Evolutionary conservation across 2,329 filamentous ascomycete species (phyloP), one percentile per base, ranked within the genome.

Genomic region (Parafenestella ontariensis): DNA sequence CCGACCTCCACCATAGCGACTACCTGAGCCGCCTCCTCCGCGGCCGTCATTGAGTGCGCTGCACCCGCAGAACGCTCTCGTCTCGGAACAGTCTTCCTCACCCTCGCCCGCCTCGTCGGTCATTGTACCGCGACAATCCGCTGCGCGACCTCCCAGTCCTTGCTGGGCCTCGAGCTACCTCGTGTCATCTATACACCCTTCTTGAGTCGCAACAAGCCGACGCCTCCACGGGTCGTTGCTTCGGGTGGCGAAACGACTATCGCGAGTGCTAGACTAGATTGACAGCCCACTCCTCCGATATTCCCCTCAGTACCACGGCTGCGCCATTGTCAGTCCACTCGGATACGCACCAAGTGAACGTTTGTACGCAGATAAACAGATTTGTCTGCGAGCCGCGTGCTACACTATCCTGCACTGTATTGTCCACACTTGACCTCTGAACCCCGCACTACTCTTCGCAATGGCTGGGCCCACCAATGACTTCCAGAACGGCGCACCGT

Each of bases 381-480:
- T 45, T 5, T 11, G 5, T 43, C 41, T 29, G n/a, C 41, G 10
- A 9, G 8, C 8, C 24, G 41, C 28, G 15, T 47, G 28, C 18
- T 31, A 15, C 17, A 21, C 40, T 7, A 46, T 8, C 33, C 46
- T 15, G 5, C 37, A 15, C 17, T 40, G 21, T 23, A 15, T 24
- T 40, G 21, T 23, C 43, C 15, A 43, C 41, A n/a, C 20, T 51
- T 46, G 43, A 49, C 33, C 46, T 46, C 28, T 37, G 9, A 60
- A 66, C 62, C 64, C 64, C 51, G 37, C 68, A 65, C 58, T 39
- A 34, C 29, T 46, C 37, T 26, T 59, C 62, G 61, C 62, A 34
- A 77, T 77, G 74, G 73, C 74, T 49, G 73, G 73, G 50, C 69
- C 72, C 44, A 58, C 65, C 57, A 76, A 74, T 69, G 69, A 75